Conservation (phyloP, 192 early-diverging fungal genomes). For the Pilaira anomala region DNA sequence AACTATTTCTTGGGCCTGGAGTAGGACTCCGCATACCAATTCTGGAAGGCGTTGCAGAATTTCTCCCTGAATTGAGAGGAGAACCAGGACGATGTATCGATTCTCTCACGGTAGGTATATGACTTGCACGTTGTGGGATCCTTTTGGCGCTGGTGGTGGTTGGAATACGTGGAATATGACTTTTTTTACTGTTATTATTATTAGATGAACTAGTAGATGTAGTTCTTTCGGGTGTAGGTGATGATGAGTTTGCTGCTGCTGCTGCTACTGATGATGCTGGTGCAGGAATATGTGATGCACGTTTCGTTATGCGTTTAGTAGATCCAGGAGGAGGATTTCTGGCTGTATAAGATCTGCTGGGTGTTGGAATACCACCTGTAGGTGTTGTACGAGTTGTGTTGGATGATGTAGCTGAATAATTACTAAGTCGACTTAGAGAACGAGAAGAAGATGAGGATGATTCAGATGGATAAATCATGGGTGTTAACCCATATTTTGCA, state of each 20-base stretch:
- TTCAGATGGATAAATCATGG: conserved; percentile 23
- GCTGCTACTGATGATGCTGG: too few species aligned
- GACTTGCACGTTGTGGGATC: conserved; percentile 18
- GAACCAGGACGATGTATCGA: not conserved
- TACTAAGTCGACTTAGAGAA: conserved; percentile 29
- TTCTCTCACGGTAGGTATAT: conserved; percentile 23
- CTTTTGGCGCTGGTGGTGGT: not conserved
- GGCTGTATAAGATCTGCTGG: conserved; percentile 13
- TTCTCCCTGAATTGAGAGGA: not conserved
- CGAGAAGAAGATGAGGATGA: conserved; percentile 28
- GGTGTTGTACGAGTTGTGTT: conserved; percentile 5
- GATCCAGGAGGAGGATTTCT: not conserved
- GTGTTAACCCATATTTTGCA: conserved; percentile 14
- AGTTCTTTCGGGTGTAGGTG: conserved; percentile 8
- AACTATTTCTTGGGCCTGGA: conserved; percentile 13
- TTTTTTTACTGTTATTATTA: not conserved
- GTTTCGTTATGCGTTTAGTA: conserved; percentile 10
- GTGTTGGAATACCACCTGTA: conserved; percentile 14
- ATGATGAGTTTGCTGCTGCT: not conserved
- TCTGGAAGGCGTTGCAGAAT: not conserved
- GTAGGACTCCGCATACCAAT: conserved; percentile 9
- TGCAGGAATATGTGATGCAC: conserved; percentile 36
- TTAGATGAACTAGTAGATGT: conserved; percentile 5
- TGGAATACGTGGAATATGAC: not conserved
- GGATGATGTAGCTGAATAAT: conserved; percentile 32